Evolutionary conservation across 2,329 filamentous ascomycete genomes (phyloP).

Genomic region (Alternaria angustiovoidea): DNA sequence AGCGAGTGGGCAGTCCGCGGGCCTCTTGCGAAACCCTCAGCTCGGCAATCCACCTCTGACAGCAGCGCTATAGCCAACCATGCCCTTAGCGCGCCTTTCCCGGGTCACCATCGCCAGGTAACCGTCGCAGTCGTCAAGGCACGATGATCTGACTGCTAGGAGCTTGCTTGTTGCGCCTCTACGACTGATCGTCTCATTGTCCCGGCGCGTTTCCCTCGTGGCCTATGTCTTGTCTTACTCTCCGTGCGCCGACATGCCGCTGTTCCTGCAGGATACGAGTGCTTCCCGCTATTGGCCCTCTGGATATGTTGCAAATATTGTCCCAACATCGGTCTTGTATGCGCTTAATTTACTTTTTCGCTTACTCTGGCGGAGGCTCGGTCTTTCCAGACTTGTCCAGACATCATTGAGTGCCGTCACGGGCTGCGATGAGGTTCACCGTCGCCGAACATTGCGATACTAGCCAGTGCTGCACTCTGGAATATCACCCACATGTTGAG

Average conservation of each 20-base stretch:
- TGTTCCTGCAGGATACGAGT: conserved; percentile 39
- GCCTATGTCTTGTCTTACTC: conserved; percentile 9
- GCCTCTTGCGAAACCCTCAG: conserved; percentile 21
- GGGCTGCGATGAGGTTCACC: conserved; percentile 13
- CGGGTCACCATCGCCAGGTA: conserved; percentile 34
- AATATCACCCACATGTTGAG: background rate
- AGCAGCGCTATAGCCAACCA: conserved; percentile 39
- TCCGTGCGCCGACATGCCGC: conserved; percentile 19
- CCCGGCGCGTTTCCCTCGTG: conserved; percentile 22
- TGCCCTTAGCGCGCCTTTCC: conserved; percentile 29
- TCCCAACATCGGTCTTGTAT: conserved; percentile 36
- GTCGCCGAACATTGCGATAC: background rate
- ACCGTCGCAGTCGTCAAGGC: conserved; percentile 16
- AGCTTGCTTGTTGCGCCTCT: conserved; percentile 19
- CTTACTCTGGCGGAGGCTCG: conserved; percentile 13
- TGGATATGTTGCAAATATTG: conserved; percentile 31
- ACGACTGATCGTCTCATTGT: conserved; percentile 13
- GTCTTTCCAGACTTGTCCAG: conserved; percentile 14
- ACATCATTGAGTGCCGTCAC: conserved; percentile 31
- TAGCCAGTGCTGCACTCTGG: conserved; percentile 1
- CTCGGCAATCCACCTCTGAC: conserved; percentile 31
- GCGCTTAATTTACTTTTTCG: conserved; percentile 39
- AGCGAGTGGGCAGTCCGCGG: conserved; percentile 14
- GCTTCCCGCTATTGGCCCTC: conserved; percentile 27
- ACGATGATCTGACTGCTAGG: conserved; percentile 37